Evolutionary conservation across 1,284 basidiomycete species (phyloP).

Genomic region (Pseudozyma hubeiensis): DNA sequence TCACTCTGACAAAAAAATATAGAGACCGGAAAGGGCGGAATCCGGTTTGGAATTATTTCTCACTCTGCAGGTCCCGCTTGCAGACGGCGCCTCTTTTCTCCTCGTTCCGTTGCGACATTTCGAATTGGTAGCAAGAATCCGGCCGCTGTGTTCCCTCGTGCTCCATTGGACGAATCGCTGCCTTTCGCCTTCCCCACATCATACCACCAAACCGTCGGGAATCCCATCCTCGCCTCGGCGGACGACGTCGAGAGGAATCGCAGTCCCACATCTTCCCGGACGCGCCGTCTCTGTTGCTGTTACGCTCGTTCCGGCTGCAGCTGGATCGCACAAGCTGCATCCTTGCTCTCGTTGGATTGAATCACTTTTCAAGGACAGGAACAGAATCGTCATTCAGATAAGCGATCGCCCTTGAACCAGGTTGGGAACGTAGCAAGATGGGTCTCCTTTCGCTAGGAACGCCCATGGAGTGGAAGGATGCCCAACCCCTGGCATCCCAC

Average conservation of each 20-base stretch:
- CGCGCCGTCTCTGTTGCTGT: neutral
- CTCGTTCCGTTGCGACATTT: constrained; percentile 1
- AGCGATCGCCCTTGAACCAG: too few relatives aligned
- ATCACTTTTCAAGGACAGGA: neutral
- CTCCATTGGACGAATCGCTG: neutral
- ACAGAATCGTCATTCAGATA: too few relatives aligned
- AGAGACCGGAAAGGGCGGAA: too few relatives aligned
- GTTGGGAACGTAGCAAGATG: constrained; percentile 73
- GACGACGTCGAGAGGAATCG: too few relatives aligned
- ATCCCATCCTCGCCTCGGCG: neutral
- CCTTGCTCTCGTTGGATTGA: neutral
- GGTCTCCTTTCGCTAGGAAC: constrained; percentile 94
- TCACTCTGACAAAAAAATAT: too few relatives aligned
- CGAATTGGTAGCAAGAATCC: too few relatives aligned
- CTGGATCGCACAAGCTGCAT: neutral
- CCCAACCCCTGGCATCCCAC: constrained; percentile 82
- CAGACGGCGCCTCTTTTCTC: neutral
- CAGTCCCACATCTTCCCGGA: too few relatives aligned
- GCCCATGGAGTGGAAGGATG: constrained; percentile 90
- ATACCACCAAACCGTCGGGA: too few relatives aligned
- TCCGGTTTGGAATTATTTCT: neutral
- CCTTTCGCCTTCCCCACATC: neutral
- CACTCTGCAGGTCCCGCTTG: neutral
- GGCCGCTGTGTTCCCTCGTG: neutral
- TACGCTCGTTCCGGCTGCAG: too few relatives aligned